Base-by-base conservation (phyloP, 2,329 filamentous ascomycete genomes). In the Biscogniauxia sp. region DNA sequence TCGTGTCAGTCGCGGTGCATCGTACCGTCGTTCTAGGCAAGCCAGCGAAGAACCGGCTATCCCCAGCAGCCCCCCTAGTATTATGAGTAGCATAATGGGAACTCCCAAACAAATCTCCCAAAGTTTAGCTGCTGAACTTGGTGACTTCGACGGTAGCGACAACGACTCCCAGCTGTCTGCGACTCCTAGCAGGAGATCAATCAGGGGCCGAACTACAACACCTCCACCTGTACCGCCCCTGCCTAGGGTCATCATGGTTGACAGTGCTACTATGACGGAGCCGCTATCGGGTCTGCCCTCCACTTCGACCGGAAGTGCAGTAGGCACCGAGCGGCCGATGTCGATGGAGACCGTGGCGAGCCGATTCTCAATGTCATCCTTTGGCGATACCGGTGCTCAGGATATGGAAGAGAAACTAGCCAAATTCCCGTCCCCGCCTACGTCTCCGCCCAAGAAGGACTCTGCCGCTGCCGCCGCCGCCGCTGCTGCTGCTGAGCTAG, bases 71-170 rank as follows among this genome's bases (percentile, higher is more conserved):
- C 87, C 85, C 19, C 81, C 82, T 54, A 86, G 84, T 70, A 80
- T 83, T 64, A 77, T 75, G 19, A 81, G 78, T 62, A 82, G 79
- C 64, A 74, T 74, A 53, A 70, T 77, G 58, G 78, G 78, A 53
- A 85, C 83, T 2, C 79, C 84, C 9, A 78, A 83, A 51, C 76
- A 45, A 45, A 15, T 70, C 19, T 84, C 86, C 17, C 91, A 97
- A 78, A 98, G 90, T 70, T 80, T 99, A 55, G 96, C 95, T 73
- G 93, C 93, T 50, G 95, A 99, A 75, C 83, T 99, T 51, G 92
- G 90, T 57, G 91, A 92, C 66, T 79, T 97, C 51, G 89, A 86
- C 63, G 86, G 87, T 65, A 89, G 90, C 67, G 91, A 92, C 64
- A 90, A 92, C 61, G 88, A 89, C 63, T 88, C 90, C 57, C 80